Evolutionary conservation across 306 rosid species (phyloP), one percentile per base, ranked within the genome.

Genomic region (Cotoneaster glaucophyllus): DNA sequence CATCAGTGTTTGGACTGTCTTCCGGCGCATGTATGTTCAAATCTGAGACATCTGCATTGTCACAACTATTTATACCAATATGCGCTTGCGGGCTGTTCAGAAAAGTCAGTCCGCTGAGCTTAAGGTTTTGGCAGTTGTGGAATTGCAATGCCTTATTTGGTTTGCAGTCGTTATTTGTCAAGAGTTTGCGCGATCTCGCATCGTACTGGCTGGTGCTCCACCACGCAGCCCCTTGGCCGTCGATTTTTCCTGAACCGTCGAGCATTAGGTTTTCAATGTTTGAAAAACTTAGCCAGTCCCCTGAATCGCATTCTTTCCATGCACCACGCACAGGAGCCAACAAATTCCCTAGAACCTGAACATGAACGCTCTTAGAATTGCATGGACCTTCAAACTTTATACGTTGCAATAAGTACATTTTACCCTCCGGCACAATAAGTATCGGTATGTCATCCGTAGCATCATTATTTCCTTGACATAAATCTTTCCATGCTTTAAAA

Each of bases 371-470:
- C 5, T 26, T 41, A 17, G 88, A 73, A 2, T 37, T 18, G 74
- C 90, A 87, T 15, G 88, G 86, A 43, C 88, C 86, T 1, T 10
- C 0, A 24, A 87, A 82, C 8, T 0, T 5, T 8, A 4, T 18
- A 26, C 28, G 54, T 3, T 53, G 58, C 57, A 87, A 9, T 19
- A 69, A 26, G 63, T 57, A 87, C 3, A 77, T 28, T 56, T 63
- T 41, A 1, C 44, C 44, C 44, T 41, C 44, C 44, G 44, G 44
- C 6, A 2, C 44, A 32, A 26, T 19, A 15, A 28, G 87, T 84
- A 11, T 64, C 18, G 50, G 5, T n/a, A 82, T 10, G 44, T 10
- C 72, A 1, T 44, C 66, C 3, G 79, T 70, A 54, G 19, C n/a
- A 61, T 18, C 79, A 2, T 39, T 11, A 10, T 2, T 77, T 1